Percentiles rank a stretch among this genome's conserved stretches.
Evolutionary conservation across 148 eudicot genomes (phyloP).

Genomic region (Drosera capensis): DNA sequence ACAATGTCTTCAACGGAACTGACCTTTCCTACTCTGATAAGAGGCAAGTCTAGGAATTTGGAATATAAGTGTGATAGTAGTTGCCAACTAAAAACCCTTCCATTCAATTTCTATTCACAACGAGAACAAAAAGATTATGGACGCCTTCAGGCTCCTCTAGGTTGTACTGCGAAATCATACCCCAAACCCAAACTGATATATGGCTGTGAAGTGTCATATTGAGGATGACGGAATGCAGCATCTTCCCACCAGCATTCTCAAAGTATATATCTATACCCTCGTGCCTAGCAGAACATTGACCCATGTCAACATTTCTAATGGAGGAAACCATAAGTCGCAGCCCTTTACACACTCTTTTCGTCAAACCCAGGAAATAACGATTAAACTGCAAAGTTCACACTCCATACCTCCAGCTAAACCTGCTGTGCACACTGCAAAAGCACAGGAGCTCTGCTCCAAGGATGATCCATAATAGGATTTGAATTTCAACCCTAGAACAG

Average conservation of each 20-base stretch:
- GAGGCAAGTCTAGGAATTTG: constrained; percentile 14
- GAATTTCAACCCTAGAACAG: no score
- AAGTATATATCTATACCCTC: constrained; percentile 27
- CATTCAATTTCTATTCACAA: constrained; percentile 9
- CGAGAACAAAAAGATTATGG: constrained; percentile 6
- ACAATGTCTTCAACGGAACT: constrained; percentile 15
- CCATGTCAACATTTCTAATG: no score
- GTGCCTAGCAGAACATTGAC: no score
- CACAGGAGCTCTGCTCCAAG: no score
- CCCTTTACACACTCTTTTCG: no score
- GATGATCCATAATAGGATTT: no score
- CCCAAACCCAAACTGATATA: constrained; percentile 10
- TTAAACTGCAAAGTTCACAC: no score
- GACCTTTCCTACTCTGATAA: constrained; percentile 9
- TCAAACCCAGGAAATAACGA: no score
- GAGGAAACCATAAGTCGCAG: no score
- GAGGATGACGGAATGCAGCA: constrained; percentile 15
- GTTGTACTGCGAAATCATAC: constrained; percentile 25
- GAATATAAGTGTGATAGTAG: constrained; percentile 15
- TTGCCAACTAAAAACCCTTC: constrained; percentile 17
- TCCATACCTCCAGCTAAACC: no score
- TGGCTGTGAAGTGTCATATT: constrained; percentile 21
- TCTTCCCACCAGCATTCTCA: constrained; percentile 23
- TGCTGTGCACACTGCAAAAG: no score
- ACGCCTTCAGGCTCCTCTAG: constrained; percentile 13